Base-by-base conservation (phyloP, 1,284 basidiomycete genomes). In the Boletus hoseneyae region DNA sequence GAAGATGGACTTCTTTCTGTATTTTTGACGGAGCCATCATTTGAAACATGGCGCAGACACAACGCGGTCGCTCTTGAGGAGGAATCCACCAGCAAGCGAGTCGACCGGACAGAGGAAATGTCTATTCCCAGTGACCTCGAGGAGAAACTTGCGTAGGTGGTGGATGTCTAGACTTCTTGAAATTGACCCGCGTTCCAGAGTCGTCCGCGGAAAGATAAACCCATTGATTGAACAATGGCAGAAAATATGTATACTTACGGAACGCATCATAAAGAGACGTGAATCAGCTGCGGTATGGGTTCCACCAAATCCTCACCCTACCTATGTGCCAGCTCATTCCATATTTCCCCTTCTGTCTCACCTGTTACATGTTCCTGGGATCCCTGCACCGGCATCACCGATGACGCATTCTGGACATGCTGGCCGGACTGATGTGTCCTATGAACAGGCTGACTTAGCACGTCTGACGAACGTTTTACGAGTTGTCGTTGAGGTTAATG, bases 51-150 rank as follows among this genome's bases (percentile, higher is more conserved):
- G 93, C 77, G 91, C 39, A 94, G 92, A 62, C 78, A 85, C 47
- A 76, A 80, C 1, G 60, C 76, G 0, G 71, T 90, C 9, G 84
- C 86, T 6, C 74, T 91, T 35, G 92, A 96, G 25, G 94, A 97
- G 71, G 94, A 97, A 66, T 90, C 90, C 0, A 70, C 74, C 0
- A 85, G 83, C 53, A 92, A 92, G 61, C 81, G 85, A 13, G 78
- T 97, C 4, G 90, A 93, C 53, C 76, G 81, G 21, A 75, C 87
- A 8, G 90, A 96, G 66, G 92, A 96, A 69, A 93, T 94, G 88
- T 77, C 82, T 6, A 93, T 97, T 52, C 94, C 94, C 3, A 84
- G 87, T 52, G 93, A 97, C 68, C 75, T 97, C 7, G 92, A 95
- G 55, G 87, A 93, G 42, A 94, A 93, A 66, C 79, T 97, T 42